Evolutionary conservation across 495 filamentous ascomycete genomes (phyloP).

Genomic region (Aspergillus wentii): DNA sequence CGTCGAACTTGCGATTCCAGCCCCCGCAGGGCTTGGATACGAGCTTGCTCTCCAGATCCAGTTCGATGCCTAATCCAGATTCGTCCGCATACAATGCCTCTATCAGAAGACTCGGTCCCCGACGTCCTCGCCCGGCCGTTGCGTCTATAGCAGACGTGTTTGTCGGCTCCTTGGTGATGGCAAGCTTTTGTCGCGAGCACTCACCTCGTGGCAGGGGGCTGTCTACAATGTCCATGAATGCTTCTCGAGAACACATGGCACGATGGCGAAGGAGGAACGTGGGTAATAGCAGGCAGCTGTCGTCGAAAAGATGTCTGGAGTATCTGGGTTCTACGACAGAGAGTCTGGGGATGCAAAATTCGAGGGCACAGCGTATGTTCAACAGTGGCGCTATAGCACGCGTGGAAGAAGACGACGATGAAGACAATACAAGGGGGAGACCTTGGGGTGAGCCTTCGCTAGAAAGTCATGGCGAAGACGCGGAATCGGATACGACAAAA

Average conservation of each 20-base stretch:
- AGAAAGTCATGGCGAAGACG: background rate
- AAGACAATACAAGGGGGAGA: conserved; percentile 1
- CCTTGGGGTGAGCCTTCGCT: conserved; percentile 1
- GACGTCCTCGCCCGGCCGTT: conserved; percentile 37
- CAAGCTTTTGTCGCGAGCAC: conserved; percentile 57
- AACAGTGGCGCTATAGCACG: conserved; percentile 21
- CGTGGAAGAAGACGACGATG: conserved; percentile 9
- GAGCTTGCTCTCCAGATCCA: conserved; percentile 21
- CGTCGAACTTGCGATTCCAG: conserved; percentile 45
- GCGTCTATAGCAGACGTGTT: conserved; percentile 50
- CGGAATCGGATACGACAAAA: background rate
- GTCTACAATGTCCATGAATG: conserved; percentile 18
- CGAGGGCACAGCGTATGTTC: conserved; percentile 27
- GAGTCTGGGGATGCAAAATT: conserved; percentile 11
- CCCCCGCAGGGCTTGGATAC: conserved; percentile 43
- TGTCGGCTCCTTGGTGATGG: conserved; percentile 59
- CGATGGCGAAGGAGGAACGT: conserved; percentile 14
- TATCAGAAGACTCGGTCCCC: conserved; percentile 29
- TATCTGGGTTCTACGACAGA: conserved; percentile 12
- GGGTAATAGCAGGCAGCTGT: conserved; percentile 7
- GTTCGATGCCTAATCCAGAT: conserved; percentile 30
- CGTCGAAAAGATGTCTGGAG: conserved; percentile 14
- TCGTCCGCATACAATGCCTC: conserved; percentile 23
- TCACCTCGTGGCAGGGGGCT: conserved; percentile 29
- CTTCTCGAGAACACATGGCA: conserved; percentile 8